Base-by-base conservation (phyloP, 306 rosid genomes). In the Amphicarpaea edgeworthii region DNA sequence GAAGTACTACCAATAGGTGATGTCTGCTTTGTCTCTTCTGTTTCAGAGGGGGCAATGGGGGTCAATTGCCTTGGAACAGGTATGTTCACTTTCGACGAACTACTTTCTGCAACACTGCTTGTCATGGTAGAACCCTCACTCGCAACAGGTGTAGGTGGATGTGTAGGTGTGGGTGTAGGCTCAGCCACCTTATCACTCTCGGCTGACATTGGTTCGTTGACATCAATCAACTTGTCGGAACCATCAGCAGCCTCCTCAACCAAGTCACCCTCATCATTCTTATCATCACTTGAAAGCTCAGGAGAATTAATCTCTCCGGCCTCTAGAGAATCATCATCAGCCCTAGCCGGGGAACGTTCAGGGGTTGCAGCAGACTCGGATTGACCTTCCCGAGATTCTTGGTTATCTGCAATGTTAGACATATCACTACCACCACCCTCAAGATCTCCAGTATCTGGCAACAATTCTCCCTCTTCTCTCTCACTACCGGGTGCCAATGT, bases 391-490 rank as follows among this genome's bases (percentile, higher is more conserved):
- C 81, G 86, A 50, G 77, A 54, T 66, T 90, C 96, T 30, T 86
- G 79, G 74, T 77, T 80, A 54, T 82, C 94, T 11, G 38, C 57
- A 16, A 72, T 49, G 76, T 82, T 83, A 7, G 79, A 73, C 65
- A 23, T 15, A 65, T 84, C 91, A 77, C 78, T 87, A 28, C 80
- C 79, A 28, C 80, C 79, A 45, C 88, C 92, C 50, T 90, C 99
- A 26, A 71, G 79, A 65, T 88, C 97, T 30, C 77, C 78, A 50
- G 80, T 75, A 34, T 91, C 98, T 57, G 93, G 91, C 28, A 75
- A 67, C 59, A 93, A 23, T 66, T 95, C 99, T 51, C 99, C 99
- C 85, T 95, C 99, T 79, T 95, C 99, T 87, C 87, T 82, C 51
- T 95, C 97, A 55, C 78, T 50, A 73, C 79, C 83, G 21, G 24